Evolutionary conservation across 805 yeast species (phyloP).

Genomic region (Grigorovia humatica): DNA sequence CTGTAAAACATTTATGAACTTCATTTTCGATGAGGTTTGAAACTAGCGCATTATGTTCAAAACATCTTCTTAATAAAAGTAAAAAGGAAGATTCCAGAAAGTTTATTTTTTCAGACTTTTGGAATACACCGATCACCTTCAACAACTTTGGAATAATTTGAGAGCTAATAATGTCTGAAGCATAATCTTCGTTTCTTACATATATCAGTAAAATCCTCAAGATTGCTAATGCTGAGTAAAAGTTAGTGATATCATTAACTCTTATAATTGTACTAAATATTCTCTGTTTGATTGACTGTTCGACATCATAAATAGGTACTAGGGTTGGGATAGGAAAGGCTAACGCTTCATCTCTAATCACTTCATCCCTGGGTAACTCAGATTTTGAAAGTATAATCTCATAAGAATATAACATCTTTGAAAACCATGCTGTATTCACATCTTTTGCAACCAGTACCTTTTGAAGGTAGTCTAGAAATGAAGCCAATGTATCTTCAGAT

Average conservation of each 20-base stretch:
- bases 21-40: slow-evolving; percentile 42
- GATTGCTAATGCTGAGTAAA: slow-evolving; percentile 41
- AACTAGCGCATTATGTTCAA: slow-evolving; percentile 49
- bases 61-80: slow-evolving; percentile 53
- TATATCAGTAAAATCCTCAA: slow-evolving; percentile 47
- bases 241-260: slow-evolving; percentile 32
- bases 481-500: slow-evolving; percentile 26
- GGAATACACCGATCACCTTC: slow-evolving; percentile 30
- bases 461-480: slow-evolving; percentile 31
- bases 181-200: slow-evolving; percentile 35
- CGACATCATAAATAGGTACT: slow-evolving; percentile 17
- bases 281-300: slow-evolving; percentile 15
- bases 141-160: slow-evolving; percentile 40
- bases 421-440: slow-evolving; percentile 45
- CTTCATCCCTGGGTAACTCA: slow-evolving; percentile 38
- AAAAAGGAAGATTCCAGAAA: slow-evolving; percentile 40
- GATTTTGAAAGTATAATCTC: slow-evolving; percentile 46
- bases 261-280: slow-evolving; percentile 38
- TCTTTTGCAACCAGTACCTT: slow-evolving; percentile 30
- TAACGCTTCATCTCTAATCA: slow-evolving; percentile 17
- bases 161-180: slow-evolving; percentile 36
- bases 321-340: slow-evolving; percentile 11
- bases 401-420: slow-evolving; percentile 43
- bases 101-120: slow-evolving; percentile 31
- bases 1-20: slow-evolving; percentile 34